Evolutionary conservation across 768 basidiomycete genomes (phyloP), one percentile per base, ranked within the genome.

Genomic region (Hygrophorus russula): DNA sequence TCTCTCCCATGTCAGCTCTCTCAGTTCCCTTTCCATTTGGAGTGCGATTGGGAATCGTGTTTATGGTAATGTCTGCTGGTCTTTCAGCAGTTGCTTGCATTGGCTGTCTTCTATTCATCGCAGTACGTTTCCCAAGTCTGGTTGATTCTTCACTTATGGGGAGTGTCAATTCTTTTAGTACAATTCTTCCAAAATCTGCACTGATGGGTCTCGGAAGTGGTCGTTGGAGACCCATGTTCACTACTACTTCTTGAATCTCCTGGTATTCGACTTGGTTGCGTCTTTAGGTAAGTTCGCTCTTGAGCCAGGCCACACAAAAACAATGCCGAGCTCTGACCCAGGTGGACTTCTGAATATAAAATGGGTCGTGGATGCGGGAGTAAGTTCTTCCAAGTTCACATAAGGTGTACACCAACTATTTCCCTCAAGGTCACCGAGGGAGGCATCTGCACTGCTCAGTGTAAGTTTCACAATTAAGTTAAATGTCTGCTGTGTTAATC

Each of bases 261-360:
- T 63, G 47, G 14, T 60, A 10, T 58, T 51, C 19, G 61, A 63
- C 45, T 44, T 62, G 18, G 55, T 63, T 12, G 60, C 60, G 51
- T 60, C 59, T 12, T 53, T 59, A 17, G 61, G 61, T 62, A 42
- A 44, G 58, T 37, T 18, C 14, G n/a, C 24, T 17, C 19, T 39
- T 13, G 5, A n/a, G 14, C 36, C 17, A 11, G 3, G 32, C 30
- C 34, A 36, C 33, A 31, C 20, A 36, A 13, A 19, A 35, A 15
- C 28, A 15, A 9, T n/a, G 10, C 17, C 10, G 13, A 43, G 12
- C 34, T 13, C 36, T 1, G 9, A 14, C 10, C n/a, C 45, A 67
- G 66, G 69, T 1, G 64, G 64, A 2, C 49, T 68, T 12, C 56
- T 70, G 49, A 53, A 64, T 41, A 49, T 64, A 24, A 56, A 51